Percentiles rank a stretch among this genome's conserved stretches.
Evolutionary conservation across 1,284 basidiomycete genomes (phyloP).

Genomic region (Gymnopus androsaceus): DNA sequence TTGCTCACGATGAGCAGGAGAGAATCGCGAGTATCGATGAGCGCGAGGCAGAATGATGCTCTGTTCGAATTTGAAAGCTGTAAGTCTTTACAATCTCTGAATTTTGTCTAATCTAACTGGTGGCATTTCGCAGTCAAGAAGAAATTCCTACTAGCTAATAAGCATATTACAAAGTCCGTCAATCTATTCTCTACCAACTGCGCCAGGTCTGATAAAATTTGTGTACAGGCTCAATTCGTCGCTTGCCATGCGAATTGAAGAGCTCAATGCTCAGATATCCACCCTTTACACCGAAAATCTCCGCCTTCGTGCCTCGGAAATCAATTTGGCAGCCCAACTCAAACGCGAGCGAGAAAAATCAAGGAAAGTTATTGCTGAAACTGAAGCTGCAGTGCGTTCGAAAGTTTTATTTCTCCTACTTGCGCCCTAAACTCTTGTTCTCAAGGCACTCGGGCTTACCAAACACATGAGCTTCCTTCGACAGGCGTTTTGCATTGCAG

Average conservation of each 20-base stretch:
- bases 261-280: conserved; percentile 79
- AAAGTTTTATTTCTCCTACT: neutral
- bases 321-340: conserved; percentile 70
- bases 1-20: conserved; percentile 72
- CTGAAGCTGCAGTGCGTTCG: conserved; percentile 68
- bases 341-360: conserved; percentile 79
- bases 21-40: conserved; percentile 72
- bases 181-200: conserved; percentile 9
- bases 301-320: conserved; percentile 75
- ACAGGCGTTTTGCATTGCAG: conserved; percentile 31
- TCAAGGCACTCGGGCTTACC: conserved; percentile 48
- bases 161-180: conserved; percentile 81
- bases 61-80: conserved; percentile 81
- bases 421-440: conserved; percentile 17
- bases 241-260: conserved; percentile 78
- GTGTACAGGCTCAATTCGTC: conserved; percentile 75
- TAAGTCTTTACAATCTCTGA: conserved; percentile 40
- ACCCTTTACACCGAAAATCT: conserved; percentile 79
- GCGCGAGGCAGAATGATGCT: conserved; percentile 71
- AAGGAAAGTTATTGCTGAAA: conserved; percentile 65
- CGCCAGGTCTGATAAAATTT: neutral
- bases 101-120: conserved; percentile 15
- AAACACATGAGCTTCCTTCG: conserved; percentile 68
- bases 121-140: conserved; percentile 71
- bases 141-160: conserved; percentile 85